phyloP scores from a whole-genome alignment of 805 yeast genomes.

The Suhomyces prunicola region DNA sequence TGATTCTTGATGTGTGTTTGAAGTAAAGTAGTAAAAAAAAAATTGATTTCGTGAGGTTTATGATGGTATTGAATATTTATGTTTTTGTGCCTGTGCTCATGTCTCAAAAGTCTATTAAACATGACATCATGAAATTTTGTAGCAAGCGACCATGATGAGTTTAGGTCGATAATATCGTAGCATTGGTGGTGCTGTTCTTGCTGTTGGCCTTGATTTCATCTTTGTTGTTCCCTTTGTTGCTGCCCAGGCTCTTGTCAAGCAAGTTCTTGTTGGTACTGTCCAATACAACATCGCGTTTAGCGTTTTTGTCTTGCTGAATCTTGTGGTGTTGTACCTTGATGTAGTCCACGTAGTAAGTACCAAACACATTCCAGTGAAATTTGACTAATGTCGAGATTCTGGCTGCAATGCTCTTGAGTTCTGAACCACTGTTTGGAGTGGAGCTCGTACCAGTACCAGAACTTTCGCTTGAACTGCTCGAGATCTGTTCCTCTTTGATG shows the following conservation, averaged over 20 bases:
- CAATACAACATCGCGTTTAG: slow-evolving; percentile 10
- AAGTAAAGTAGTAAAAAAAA: not conserved
- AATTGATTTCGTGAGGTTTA: not conserved
- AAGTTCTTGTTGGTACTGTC: slow-evolving; percentile 5
- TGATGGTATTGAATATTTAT: not conserved
- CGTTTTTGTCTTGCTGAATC: slow-evolving; percentile 14
- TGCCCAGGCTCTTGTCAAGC: slow-evolving; percentile 2
- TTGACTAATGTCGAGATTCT: slow-evolving; percentile 64
- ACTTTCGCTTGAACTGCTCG: not conserved
- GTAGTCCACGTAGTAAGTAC: slow-evolving; percentile 56
- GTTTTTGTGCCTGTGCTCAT: not conserved
- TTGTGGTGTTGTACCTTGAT: slow-evolving; percentile 15
- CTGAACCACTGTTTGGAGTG: slow-evolving; percentile 29
- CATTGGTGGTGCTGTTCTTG: slow-evolving; percentile 6
- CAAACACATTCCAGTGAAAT: slow-evolving; percentile 84
- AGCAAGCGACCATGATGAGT: not conserved
- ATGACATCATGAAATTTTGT: not conserved
- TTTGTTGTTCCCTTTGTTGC: slow-evolving; percentile 5
- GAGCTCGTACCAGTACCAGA: slow-evolving; percentile 3
- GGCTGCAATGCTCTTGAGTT: slow-evolving; percentile 54
- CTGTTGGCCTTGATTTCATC: slow-evolving; percentile 5
- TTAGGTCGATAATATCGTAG: slow-evolving; percentile 11
- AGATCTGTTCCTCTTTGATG: not conserved
- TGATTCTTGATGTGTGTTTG: not conserved
- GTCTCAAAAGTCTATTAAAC: not conserved